Evolutionary conservation across 2,329 filamentous ascomycete species (phyloP).

Genomic region (Hymenoscyphus albidus): DNA sequence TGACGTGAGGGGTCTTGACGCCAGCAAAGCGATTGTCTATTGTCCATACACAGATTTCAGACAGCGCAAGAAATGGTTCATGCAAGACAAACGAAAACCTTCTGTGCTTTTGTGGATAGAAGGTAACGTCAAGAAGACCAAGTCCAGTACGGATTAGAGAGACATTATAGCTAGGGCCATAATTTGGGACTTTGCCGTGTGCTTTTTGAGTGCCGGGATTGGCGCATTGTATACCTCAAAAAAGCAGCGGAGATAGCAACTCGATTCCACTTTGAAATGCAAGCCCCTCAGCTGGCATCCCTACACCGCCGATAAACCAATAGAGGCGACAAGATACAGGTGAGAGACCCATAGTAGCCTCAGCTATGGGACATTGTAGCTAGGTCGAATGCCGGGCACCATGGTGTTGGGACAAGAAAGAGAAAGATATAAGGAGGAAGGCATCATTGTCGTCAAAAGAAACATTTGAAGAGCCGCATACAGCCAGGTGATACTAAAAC

Average conservation of each 20-base stretch:
- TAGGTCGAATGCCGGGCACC: neutral
- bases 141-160: neutral
- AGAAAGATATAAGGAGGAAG: neutral
- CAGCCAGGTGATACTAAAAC: neutral
- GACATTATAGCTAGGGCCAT: neutral
- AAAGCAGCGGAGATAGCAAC: neutral
- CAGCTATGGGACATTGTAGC: neutral
- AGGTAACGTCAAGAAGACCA: neutral
- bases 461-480: neutral
- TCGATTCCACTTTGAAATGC: neutral
- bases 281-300: neutral
- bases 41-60: neutral
- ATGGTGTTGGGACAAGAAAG: neutral
- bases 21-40: neutral
- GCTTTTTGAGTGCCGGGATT: neutral
- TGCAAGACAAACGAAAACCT: neutral
- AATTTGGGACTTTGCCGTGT: neutral
- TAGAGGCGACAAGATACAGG: neutral
- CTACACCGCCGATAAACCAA: neutral
- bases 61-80: neutral
- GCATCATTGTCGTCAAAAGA: neutral
- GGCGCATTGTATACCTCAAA: neutral
- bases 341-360: neutral
- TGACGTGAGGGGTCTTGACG: neutral
- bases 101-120: neutral